These are phyloP conservation scores for Claviceps sp. DNA, from an alignment of 2,329 filamentous ascomycete species.

Conservation along the genomic window DNA sequence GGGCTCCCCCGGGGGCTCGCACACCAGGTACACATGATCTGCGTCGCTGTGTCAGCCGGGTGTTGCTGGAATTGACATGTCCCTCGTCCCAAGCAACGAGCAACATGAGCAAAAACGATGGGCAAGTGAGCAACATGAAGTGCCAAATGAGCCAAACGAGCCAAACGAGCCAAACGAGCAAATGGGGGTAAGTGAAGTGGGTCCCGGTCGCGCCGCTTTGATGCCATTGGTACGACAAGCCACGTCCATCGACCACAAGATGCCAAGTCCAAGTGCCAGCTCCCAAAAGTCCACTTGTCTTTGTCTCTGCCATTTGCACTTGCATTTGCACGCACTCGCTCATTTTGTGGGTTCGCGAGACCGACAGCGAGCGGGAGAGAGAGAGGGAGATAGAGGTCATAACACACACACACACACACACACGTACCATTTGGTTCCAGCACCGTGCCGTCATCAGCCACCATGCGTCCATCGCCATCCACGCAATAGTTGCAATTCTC, in stretches of 20 bases:
- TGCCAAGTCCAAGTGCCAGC: neutral
- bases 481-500: conserved; percentile 55
- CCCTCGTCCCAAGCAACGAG: conserved; percentile 1
- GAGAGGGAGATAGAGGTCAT: neutral
- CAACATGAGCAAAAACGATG: too few species aligned
- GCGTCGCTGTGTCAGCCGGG: conserved; percentile 11
- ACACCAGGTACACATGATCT: conserved; percentile 87
- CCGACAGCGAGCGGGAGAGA: neutral
- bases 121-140: too few species aligned
- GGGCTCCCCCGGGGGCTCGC: conserved; percentile 91
- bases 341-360: neutral
- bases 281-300: neutral
- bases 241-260: neutral
- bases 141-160: too few species aligned
- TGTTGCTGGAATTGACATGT: conserved; percentile 6
- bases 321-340: conserved; percentile 1
- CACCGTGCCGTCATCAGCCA: conserved; percentile 81
- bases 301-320: neutral
- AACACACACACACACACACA: neutral
- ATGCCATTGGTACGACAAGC: conserved; percentile 2
- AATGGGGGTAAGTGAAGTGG: conserved; percentile 3
- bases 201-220: conserved; percentile 6
- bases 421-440: conserved; percentile 72
- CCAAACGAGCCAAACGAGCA: too few species aligned
- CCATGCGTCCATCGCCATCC: conserved; percentile 57